Evolutionary conservation across 2,329 filamentous ascomycete genomes (phyloP), one percentile per base, ranked within the genome.

Genomic region (Colletotrichum orchidophilum): DNA sequence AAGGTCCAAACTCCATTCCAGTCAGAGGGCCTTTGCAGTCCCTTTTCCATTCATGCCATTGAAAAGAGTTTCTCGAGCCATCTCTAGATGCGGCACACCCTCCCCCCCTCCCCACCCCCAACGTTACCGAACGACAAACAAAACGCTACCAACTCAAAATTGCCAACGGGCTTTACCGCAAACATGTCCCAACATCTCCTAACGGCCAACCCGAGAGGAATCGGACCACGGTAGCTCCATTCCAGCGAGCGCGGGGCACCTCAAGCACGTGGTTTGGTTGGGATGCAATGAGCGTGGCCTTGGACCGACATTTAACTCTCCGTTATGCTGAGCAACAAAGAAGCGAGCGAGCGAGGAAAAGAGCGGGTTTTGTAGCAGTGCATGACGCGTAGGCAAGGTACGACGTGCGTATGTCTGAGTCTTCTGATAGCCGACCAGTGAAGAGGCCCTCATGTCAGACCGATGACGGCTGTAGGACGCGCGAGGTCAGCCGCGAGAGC

Each of bases 361-460:
- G 27, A 58, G 64, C 57, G 63, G 58, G 29, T 59, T 52, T 66
- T 66, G 66, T 60, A 65, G 53, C 68, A 63, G 59, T 63, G 65
- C 70, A 70, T 70, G 27, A 61, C 55, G 35, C 31, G 33, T 54
- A 71, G 39, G 65, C 66, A 55, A 71, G 29, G 65, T 71, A 55
- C 59, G 52, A 68, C 64, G 15, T 39, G 50, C 49, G 12, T 35
- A 29, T 63, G 58, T 63, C 53, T 62, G 58, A 54, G 46, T 46
- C 27, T 46, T 59, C 60, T 42, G 52, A 21, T 31, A 18, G 54
- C 31, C 18, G 50, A 39, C 49, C 60, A 54, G 24, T 63, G 31
- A 63, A 54, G 21, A 33, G 39, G 39, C 27, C 39, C n/a, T 31
- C 39, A 61, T 49, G 63, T 67, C 63, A 61, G 60, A 33, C 54